Evolutionary conservation across 2,329 filamentous ascomycete genomes (phyloP).

Genomic region (Penicillium glabrum): DNA sequence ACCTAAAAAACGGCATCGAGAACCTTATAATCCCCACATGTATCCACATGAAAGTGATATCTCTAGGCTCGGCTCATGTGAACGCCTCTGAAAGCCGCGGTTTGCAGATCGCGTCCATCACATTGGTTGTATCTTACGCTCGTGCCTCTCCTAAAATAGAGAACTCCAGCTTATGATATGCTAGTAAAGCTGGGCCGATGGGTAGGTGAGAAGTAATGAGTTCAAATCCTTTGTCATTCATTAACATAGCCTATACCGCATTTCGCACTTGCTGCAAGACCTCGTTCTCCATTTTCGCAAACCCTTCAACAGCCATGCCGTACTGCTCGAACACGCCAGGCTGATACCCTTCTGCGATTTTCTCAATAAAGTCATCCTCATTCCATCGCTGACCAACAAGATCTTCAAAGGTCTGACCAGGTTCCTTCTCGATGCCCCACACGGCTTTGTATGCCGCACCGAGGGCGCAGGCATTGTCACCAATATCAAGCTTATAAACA

Average conservation of each 20-base stretch:
- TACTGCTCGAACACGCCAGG: slow-evolving; percentile 74
- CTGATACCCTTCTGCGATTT: slow-evolving; percentile 78
- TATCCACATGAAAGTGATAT: background rate
- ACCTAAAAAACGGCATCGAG: background rate
- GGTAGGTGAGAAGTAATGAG: background rate
- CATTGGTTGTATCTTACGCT: background rate
- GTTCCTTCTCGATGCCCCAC: slow-evolving; percentile 75
- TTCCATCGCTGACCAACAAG: slow-evolving; percentile 81
- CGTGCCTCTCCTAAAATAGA: background rate
- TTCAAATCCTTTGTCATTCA: background rate
- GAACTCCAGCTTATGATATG: no score
- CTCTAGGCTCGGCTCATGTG: background rate
- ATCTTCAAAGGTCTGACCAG: slow-evolving; percentile 79
- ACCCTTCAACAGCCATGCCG: slow-evolving; percentile 71
- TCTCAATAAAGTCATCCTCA: slow-evolving; percentile 78
- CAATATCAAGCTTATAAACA: slow-evolving; percentile 89
- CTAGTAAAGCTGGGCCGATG: no score
- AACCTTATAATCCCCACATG: background rate
- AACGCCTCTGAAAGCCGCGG: background rate
- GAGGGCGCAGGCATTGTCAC: slow-evolving; percentile 90
- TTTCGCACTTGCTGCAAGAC: slow-evolving; percentile 49
- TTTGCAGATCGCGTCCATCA: background rate
- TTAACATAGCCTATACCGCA: background rate
- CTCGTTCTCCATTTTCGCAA: slow-evolving; percentile 70
- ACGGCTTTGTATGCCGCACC: slow-evolving; percentile 95